Percentiles rank a stretch among this genome's conserved stretches.
Conservation (phyloP, 2,329 filamentous ascomycete species). For the Stachybotrys chartarum region DNA sequence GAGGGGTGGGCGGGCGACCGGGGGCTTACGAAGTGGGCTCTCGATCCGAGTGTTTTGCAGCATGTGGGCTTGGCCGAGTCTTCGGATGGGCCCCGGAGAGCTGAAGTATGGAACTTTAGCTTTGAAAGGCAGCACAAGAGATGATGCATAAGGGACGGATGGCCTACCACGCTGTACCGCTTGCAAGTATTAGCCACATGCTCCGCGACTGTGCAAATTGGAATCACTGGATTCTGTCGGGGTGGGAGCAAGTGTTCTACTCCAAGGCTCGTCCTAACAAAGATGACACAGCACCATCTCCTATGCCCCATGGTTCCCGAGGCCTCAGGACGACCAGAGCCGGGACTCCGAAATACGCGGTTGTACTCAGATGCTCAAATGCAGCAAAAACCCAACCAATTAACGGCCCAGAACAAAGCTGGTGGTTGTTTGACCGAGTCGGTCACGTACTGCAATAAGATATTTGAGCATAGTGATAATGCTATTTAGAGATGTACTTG, state of each 20-base stretch:
- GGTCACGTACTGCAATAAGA: no score
- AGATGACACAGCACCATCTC: slow-evolving; percentile 41
- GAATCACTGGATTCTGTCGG: slow-evolving; percentile 1
- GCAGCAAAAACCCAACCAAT: slow-evolving; percentile 18
- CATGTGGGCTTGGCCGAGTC: slow-evolving; percentile 20
- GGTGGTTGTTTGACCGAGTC: no score
- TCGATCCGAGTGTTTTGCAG: slow-evolving; percentile 29
- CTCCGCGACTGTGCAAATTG: no score
- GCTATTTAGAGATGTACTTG: slow-evolving; percentile 23
- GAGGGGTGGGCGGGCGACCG: slow-evolving; percentile 23
- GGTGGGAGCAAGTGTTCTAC: slow-evolving; percentile 56
- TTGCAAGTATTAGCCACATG: no score
- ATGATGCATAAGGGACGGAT: neutral
- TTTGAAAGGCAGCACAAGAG: slow-evolving; percentile 16
- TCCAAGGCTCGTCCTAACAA: slow-evolving; percentile 18
- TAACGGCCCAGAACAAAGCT: neutral
- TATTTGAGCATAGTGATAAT: slow-evolving; percentile 21
- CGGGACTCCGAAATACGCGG: slow-evolving; percentile 24
- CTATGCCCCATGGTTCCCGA: slow-evolving; percentile 53
- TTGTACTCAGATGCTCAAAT: slow-evolving; percentile 20
- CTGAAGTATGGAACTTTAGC: slow-evolving; percentile 25
- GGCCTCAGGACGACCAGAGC: slow-evolving; percentile 26
- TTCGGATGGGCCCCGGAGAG: slow-evolving; percentile 20
- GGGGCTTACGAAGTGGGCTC: slow-evolving; percentile 25
- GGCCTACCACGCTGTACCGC: neutral